A percentile compares a stretch with the other conserved stretches of the same genome.
Evolutionary conservation across 2,329 filamentous ascomycete genomes (phyloP).

Genomic region (Venturia effusa): DNA sequence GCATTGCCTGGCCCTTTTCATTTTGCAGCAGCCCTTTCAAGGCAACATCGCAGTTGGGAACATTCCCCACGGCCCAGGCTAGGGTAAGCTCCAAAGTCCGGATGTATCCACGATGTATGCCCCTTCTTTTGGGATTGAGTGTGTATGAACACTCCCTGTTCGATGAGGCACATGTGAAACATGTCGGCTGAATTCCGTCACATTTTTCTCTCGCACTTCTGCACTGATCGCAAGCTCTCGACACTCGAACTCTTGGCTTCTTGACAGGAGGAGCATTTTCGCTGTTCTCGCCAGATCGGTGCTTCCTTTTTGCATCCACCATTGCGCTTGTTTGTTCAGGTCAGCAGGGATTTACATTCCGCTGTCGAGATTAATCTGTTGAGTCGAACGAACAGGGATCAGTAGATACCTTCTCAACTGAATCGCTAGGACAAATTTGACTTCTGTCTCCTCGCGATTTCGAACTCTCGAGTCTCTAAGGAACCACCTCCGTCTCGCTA

Average conservation of each 20-base stretch:
- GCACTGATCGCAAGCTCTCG: conserved; percentile 44
- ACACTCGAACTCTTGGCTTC: conserved; percentile 1
- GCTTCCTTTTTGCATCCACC: conserved; percentile 6
- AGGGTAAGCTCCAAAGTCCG: conserved; percentile 60
- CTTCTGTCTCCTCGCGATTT: neutral
- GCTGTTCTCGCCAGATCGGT: neutral
- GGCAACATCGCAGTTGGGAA: conserved; percentile 47
- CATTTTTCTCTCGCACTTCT: conserved; percentile 60
- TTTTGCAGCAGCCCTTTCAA: conserved; percentile 44
- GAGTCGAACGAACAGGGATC: neutral
- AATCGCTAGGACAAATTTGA: neutral
- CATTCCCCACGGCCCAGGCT: conserved; percentile 54
- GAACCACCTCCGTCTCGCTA: neutral
- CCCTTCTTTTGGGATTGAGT: conserved; percentile 62
- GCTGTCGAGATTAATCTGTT: neutral
- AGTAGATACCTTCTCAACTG: neutral
- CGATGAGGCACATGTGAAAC: conserved; percentile 54
- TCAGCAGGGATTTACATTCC: neutral
- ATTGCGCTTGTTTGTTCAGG: neutral
- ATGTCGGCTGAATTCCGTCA: conserved; percentile 56
- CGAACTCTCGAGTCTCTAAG: neutral
- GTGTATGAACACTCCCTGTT: conserved; percentile 60
- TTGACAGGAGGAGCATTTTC: neutral
- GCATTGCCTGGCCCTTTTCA: conserved; percentile 35
- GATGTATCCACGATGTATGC: conserved; percentile 71